phyloP scores from a whole-genome alignment of 169 alveolate genomes.

The Amoebophrya sp. region DNA sequence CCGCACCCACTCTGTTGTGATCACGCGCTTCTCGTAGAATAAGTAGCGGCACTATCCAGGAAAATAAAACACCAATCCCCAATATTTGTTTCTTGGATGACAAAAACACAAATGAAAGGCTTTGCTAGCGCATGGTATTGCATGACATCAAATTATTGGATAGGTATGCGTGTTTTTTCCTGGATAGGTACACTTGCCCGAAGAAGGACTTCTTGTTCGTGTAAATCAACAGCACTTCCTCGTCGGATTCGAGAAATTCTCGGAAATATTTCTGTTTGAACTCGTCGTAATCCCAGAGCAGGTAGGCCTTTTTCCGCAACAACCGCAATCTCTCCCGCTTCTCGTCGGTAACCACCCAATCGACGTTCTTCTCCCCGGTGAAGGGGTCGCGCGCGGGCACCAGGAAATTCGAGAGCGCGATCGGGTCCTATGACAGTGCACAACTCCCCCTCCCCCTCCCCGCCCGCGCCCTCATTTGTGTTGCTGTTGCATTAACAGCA shows the following conservation, averaged over 20 bases:
- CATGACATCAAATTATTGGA: too few species aligned
- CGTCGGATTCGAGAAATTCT: neutral
- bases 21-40: neutral
- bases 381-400: constrained; percentile 20
- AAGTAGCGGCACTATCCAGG: too few species aligned
- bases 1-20: neutral
- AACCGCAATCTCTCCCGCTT: neutral
- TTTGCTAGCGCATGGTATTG: too few species aligned
- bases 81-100: too few species aligned
- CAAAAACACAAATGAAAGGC: too few species aligned
- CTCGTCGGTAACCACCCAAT: neutral
- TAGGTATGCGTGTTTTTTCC: too few species aligned
- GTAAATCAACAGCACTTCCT: neutral
- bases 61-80: too few species aligned
- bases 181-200: neutral
- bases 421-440: too few species aligned
- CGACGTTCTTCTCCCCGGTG: neutral
- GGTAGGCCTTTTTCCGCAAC: neutral
- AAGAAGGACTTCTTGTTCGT: constrained; percentile 14
- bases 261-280: neutral
- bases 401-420: neutral
- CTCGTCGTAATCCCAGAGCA: constrained; percentile 5
- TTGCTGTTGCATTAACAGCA: too few species aligned
- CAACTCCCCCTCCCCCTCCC: too few species aligned
- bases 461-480: too few species aligned